A percentile compares a stretch with the other conserved stretches of the same genome.
phyloP scores from a whole-genome alignment of 306 rosid genomes.

The Begonia loranthoides region DNA sequence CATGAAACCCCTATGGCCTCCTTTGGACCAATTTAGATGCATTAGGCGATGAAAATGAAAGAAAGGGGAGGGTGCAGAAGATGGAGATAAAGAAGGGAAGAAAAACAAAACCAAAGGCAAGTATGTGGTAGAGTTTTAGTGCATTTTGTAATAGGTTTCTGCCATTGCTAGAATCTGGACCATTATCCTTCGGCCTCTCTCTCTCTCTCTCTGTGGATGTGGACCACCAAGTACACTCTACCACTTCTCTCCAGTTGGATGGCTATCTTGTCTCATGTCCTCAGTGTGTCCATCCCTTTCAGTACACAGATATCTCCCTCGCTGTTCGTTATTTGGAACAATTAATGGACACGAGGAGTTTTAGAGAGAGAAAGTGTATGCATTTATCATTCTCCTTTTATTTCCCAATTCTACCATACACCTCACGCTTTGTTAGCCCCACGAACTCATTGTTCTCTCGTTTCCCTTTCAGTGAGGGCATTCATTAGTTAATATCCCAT shows the following conservation, averaged over 20 bases:
- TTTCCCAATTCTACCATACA: too few relatives aligned
- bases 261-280: slow-evolving; percentile 8
- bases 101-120: neutral
- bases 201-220: neutral
- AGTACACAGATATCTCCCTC: too few relatives aligned
- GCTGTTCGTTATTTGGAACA: too few relatives aligned
- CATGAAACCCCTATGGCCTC: too few relatives aligned
- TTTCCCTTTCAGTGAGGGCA: too few relatives aligned
- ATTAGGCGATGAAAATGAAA: neutral
- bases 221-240: slow-evolving; percentile 5
- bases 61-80: neutral
- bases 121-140: slow-evolving; percentile 2
- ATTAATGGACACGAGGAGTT: too few relatives aligned
- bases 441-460: too few relatives aligned
- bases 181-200: neutral
- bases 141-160: slow-evolving; percentile 2
- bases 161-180: slow-evolving; percentile 1
- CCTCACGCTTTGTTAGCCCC: too few relatives aligned
- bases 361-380: too few relatives aligned
- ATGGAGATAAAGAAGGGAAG: neutral
- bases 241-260: slow-evolving; percentile 3
- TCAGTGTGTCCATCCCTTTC: neutral
- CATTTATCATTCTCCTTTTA: too few relatives aligned
- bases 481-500: too few relatives aligned
- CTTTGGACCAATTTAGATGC: too few relatives aligned